A percentile compares a stretch with the other conserved stretches of the same genome.
Conservation (phyloP, 148 eudicot species). For the Arbutus unedo region DNA sequence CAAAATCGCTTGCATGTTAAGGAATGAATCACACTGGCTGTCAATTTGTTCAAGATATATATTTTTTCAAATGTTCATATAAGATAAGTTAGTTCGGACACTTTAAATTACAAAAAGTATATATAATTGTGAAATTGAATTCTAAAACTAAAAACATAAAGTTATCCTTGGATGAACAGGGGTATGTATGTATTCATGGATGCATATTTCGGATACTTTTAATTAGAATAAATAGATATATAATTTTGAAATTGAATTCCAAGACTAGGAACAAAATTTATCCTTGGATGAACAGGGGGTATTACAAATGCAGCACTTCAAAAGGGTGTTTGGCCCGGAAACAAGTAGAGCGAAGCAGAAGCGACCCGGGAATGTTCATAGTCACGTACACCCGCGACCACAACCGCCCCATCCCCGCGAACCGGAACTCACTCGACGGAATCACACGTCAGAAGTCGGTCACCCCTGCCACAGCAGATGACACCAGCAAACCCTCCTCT, state of each 20-base stretch:
- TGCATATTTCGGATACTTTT: too few relatives aligned
- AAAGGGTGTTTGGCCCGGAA: conserved; percentile 83
- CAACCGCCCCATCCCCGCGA: conserved; percentile 81
- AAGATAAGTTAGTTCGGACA: too few relatives aligned
- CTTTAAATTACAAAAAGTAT: too few relatives aligned
- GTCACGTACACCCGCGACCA: conserved; percentile 88
- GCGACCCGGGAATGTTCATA: conserved; percentile 82
- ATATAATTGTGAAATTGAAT: too few relatives aligned
- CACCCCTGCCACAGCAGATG: conserved; percentile 21
- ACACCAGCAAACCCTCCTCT: conserved; percentile 27
- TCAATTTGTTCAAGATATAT: too few relatives aligned
- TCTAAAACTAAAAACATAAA: too few relatives aligned
- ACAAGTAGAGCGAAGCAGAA: conserved; percentile 78
- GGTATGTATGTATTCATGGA: too few relatives aligned
- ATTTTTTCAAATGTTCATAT: too few relatives aligned
- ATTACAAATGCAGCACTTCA: conserved; percentile 76
- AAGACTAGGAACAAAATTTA: background rate
- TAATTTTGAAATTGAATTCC: background rate
- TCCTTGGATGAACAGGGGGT: conserved; percentile 19
- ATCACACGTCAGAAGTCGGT: conserved; percentile 62
- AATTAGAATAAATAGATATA: too few relatives aligned
- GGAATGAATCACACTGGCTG: too few relatives aligned
- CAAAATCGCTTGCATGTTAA: too few relatives aligned
- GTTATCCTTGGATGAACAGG: too few relatives aligned
- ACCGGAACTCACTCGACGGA: conserved; percentile 80